phyloP scores from a whole-genome alignment of 257 asterid species.

The Solanum virginianum region DNA sequence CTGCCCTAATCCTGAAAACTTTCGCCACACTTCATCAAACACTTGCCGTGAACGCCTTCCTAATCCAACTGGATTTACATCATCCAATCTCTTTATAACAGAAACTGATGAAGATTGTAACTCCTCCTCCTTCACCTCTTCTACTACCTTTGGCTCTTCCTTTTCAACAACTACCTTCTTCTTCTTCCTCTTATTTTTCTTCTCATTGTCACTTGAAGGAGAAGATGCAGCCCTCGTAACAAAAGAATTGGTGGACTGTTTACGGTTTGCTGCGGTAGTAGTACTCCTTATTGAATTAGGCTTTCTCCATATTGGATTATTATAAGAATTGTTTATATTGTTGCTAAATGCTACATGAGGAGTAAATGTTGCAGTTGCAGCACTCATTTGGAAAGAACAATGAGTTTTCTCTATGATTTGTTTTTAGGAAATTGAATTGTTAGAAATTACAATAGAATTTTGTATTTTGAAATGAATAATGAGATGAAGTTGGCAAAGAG shows the following conservation, averaged over 20 bases:
- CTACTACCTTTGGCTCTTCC: not conserved
- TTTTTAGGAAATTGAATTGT: not conserved
- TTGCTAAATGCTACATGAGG: not conserved
- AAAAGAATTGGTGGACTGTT: not conserved
- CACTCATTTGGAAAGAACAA: not conserved
- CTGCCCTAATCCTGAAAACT: slow-evolving; percentile 91
- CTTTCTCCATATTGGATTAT: not conserved
- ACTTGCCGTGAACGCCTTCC: slow-evolving; percentile 85
- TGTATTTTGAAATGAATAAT: not conserved
- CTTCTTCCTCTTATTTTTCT: slow-evolving; percentile 27
- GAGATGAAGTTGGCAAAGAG: not conserved
- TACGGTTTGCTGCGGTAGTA: not conserved
- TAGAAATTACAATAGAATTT: not conserved
- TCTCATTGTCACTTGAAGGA: slow-evolving; percentile 15
- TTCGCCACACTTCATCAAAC: slow-evolving; percentile 93
- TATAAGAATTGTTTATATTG: not conserved
- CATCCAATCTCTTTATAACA: slow-evolving; percentile 62
- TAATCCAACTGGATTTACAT: slow-evolving; percentile 88
- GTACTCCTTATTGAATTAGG: not conserved
- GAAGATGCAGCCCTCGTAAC: not conserved
- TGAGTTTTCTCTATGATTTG: not conserved
- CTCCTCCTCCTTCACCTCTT: not conserved
- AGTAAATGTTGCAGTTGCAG: not conserved
- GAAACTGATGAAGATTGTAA: slow-evolving; percentile 18
- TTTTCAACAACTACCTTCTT: slow-evolving; percentile 19